Evolutionary conservation across 208 protist species (phyloP).

Genomic region (Acanthamoeba healyi): DNA sequence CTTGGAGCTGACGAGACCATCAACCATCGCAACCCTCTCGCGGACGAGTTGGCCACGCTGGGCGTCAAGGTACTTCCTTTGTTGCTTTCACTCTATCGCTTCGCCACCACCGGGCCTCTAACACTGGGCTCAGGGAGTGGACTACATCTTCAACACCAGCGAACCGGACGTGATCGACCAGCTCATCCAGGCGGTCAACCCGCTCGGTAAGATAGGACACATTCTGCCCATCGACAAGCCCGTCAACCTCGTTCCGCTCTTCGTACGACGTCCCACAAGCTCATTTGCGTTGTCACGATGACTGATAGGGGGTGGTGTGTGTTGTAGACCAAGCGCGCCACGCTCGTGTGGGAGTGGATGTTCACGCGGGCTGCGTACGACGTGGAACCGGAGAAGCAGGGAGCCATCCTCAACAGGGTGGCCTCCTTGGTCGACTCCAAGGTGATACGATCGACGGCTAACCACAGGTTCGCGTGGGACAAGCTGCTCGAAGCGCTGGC

Average conservation of each 20-base stretch:
- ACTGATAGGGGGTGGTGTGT: not conserved
- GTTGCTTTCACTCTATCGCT: not conserved
- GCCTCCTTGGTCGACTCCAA: conserved; percentile 13
- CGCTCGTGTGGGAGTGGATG: conserved; percentile 66
- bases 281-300: not conserved
- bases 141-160: conserved; percentile 68
- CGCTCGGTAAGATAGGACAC: conserved; percentile 44
- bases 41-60: not conserved
- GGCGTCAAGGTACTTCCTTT: conserved; percentile 28
- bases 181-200: conserved; percentile 37
- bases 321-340: not conserved
- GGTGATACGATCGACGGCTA: not conserved
- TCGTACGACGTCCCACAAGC: not conserved
- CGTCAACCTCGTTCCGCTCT: conserved; percentile 10
- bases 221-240: not conserved
- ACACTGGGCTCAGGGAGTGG: not conserved
- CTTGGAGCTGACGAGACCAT: conserved; percentile 57
- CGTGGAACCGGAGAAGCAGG: conserved; percentile 68
- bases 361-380: not conserved
- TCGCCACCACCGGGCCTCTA: no score
- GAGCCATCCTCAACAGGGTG: conserved; percentile 57
- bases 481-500: conserved; percentile 37
- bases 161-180: conserved; percentile 43
- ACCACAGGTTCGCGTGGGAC: conserved; percentile 24
- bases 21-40: conserved; percentile 26